A percentile compares a stretch with the other conserved stretches of the same genome.
Conservation (phyloP, 495 filamentous ascomycete species). For the Penicillium salamii region DNA sequence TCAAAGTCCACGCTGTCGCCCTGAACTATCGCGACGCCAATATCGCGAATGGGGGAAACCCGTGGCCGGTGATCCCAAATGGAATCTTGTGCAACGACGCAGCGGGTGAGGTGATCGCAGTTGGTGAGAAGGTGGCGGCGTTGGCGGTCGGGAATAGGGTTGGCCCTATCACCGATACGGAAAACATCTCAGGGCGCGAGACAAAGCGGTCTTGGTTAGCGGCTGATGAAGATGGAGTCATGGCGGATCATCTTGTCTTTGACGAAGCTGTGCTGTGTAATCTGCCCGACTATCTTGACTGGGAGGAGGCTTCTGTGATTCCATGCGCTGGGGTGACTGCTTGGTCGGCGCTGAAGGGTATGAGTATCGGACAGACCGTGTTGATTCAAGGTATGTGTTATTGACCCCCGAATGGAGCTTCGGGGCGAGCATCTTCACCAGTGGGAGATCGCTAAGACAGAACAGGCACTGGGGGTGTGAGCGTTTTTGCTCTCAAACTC, state of each 20-base stretch:
- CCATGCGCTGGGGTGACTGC: slow-evolving; percentile 42
- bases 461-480: slow-evolving; percentile 36
- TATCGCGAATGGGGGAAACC: slow-evolving; percentile 36
- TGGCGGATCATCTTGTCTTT: slow-evolving; percentile 35
- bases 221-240: slow-evolving; percentile 35
- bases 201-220: slow-evolving; percentile 28
- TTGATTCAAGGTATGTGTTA: slow-evolving; percentile 36
- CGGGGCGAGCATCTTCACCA: no score
- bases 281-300: slow-evolving; percentile 31
- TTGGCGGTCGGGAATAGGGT: slow-evolving; percentile 30
- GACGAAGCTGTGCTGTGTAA: slow-evolving; percentile 26
- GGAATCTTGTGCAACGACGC: slow-evolving; percentile 36
- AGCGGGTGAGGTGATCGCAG: slow-evolving; percentile 33
- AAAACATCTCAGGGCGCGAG: slow-evolving; percentile 27
- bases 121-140: slow-evolving; percentile 28
- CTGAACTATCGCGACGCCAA: slow-evolving; percentile 47
- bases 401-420: no score
- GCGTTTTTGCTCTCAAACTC: slow-evolving; percentile 34
- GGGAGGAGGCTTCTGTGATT: slow-evolving; percentile 25
- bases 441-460: neutral
- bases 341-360: slow-evolving; percentile 34
- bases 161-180: slow-evolving; percentile 27
- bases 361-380: slow-evolving; percentile 33
- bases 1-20: slow-evolving; percentile 39
- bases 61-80: slow-evolving; percentile 31